phyloP scores from a whole-genome alignment of 306 rosid species.

The Begonia peltatifolia region DNA sequence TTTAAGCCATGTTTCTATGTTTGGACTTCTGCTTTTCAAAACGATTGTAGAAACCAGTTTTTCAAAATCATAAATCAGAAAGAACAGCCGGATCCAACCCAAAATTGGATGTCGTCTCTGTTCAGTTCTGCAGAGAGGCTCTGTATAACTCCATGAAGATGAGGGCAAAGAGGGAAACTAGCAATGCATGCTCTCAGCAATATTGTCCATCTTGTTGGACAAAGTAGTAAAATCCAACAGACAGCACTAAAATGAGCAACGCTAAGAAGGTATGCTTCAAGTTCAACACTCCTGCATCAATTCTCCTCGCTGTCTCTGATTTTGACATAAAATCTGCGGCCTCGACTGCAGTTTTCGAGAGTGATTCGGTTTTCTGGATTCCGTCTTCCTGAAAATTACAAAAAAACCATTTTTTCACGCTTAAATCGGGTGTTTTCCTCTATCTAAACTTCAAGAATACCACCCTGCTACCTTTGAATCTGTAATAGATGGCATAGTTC shows the following conservation, averaged over 20 bases:
- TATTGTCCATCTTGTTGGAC: background rate
- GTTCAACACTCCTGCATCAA: constrained; percentile 60
- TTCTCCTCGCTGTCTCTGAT: constrained; percentile 47
- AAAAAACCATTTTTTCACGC: too few relatives aligned
- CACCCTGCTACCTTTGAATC: constrained; percentile 33
- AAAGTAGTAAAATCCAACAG: constrained; percentile 21
- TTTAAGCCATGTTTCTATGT: too few relatives aligned
- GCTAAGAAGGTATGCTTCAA: constrained; percentile 30
- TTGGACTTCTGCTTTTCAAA: too few relatives aligned
- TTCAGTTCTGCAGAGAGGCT: too few relatives aligned
- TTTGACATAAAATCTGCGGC: constrained; percentile 20
- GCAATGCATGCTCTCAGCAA: too few relatives aligned
- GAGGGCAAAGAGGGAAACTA: too few relatives aligned
- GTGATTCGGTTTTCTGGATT: constrained; percentile 16
- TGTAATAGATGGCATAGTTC: constrained; percentile 15
- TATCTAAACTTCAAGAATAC: background rate
- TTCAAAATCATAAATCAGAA: too few relatives aligned
- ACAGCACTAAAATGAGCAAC: constrained; percentile 32
- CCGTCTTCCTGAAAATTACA: constrained; percentile 21
- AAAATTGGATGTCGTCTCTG: background rate
- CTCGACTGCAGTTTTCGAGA: constrained; percentile 14
- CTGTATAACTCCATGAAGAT: too few relatives aligned
- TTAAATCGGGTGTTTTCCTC: too few relatives aligned
- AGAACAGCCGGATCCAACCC: background rate
- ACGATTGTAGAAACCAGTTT: too few relatives aligned